Evolutionary conservation across 1,284 basidiomycete genomes (phyloP), one percentile per base, ranked within the genome.

Genomic region (Cutaneotrichosporon arboriforme): DNA sequence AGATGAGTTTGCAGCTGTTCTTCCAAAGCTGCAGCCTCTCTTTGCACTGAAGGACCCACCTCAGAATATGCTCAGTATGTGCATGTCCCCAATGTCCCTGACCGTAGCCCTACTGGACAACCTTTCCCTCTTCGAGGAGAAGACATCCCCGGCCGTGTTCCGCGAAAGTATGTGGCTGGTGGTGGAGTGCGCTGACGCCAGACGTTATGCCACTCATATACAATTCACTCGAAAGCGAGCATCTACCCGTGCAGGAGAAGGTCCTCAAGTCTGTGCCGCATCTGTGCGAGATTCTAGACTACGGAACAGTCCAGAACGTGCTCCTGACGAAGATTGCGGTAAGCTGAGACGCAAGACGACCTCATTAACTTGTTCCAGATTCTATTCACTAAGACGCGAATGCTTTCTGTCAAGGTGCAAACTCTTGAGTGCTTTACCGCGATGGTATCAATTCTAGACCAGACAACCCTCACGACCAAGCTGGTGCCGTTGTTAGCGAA

Each of bases 191-290:
- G 14, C 18, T 33, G 22, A 46, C 20, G 42, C 3, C 66, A 92
- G 90, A 91, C 76, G 90, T 99, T 13, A 82, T 97, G 63, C 91
- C 93, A 0, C 79, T 99, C 26, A 87, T 98, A 15, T 98, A 98
- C 72, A 89, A 91, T 66, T 89, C 94, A 2, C 78, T 99, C 41
- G 93, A 97, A 59, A 88, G 88, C 12, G 94, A 98, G 49, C 89
- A 94, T 74, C 81, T 86, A 14, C 59, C 69, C 80, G 88, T 98
- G 10, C 91, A 97, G 80, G 94, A 98, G 74, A 84, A 86, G 55
- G 93, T 90, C 1, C 77, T 99, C 34, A 86, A 85, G 59, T 79
- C 79, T 18, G 86, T 98, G 0, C 94, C 94, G 1, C 83, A 84
- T 45, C 78, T 99, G 0, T 93, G 90, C 66, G 92, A 97, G 64